Evolutionary conservation across 2,329 filamentous ascomycete species (phyloP), one percentile per base, ranked within the genome.

Genomic region (Hymenoscyphus linearis): DNA sequence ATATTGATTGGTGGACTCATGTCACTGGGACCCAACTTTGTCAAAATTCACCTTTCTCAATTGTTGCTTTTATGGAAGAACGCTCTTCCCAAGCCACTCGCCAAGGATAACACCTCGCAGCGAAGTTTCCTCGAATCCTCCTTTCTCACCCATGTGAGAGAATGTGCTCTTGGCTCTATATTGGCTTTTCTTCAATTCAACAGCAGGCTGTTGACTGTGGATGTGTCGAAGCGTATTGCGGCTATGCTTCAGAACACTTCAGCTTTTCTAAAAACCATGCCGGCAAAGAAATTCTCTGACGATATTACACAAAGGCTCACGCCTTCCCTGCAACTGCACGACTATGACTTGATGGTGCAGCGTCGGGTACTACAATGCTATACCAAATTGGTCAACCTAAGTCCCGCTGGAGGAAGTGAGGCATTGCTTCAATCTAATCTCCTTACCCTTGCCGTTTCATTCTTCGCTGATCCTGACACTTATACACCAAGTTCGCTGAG

Each of bases 1-100:
- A 96, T 96, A 55, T 79, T 99, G 61, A 96, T 99, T 54, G 95
- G 96, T 40, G 95, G 96, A 0, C 78, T 99, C 59, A 98, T 98
- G 93, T 92, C 93, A 0, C 82, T 99, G 0, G 95, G 95, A 0
- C 93, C 95, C 3, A 98, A 96, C 74, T 99, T 99, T 74, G 93
- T 98, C 75, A 99, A 99, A 76, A 98, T 98, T 26, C 95, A 99
- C 75, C 82, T 99, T 7, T 93, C 93, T 2, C 95, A 99, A 72
- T 81, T 99, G 25, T 85, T 99, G 60, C 79, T 99, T 9, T 79
- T 99, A 6, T 99, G 95, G 95, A 96, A 96, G 75, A 99, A 98
- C 74, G 93, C 95, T 0, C 81, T 99, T 12, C 93, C 96, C 0
- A 96, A 96, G 71, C 93, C 96, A 5, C 76, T 98, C n/a, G 88